Base-by-base conservation (phyloP, 108 stramenopile genomes). In the Tribonema minus region DNA sequence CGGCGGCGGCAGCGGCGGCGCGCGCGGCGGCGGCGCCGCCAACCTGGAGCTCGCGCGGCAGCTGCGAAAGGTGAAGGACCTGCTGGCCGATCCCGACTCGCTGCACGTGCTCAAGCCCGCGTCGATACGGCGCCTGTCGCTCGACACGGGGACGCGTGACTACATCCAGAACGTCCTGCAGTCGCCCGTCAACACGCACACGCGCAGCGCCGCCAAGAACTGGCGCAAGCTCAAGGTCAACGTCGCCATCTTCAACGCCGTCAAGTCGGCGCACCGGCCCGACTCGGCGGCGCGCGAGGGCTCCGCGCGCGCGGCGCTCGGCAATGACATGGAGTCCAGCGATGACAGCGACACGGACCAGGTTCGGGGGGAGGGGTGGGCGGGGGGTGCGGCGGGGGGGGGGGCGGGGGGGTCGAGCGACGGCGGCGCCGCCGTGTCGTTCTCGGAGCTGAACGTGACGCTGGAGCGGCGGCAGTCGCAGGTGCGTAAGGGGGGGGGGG, bases 161-260 rank as follows among this genome's bases (percentile, higher is more conserved):
- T 79, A 79, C 68, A 69, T 79, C 36, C 64, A 79, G 68, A 70
- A 79, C 31, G 68, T 79, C 5, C 59, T 79, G 27, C 77, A 79
- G 60, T 58, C 77, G 0, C 34, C 58, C 4, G 61, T 54, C 3
- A 34, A 27, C 7, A 20, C 46, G 9, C 46, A 54, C 46, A 54
- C 46, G 9, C 26, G 28, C 31, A 54, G 40, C 0, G 35, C 67
- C 0, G 40, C 77, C 9, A 32, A 40, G 0, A 60, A 69, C 61
- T 79, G 77, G 77, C 23, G 37, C 25, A 68, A 70, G 61, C 61
- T 79, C 4, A 37, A 46, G 58, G 65, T 54, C 15, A 54, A 54
- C 20, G 46, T 54, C 15, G 46, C 46, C 9, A 20, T 54, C 20
- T 54, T 15, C 46, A 54, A 54, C 46, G 46, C 46, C 20, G 46